Conservation (phyloP, 306 rosid genomes). For the Medicago lupulina region DNA sequence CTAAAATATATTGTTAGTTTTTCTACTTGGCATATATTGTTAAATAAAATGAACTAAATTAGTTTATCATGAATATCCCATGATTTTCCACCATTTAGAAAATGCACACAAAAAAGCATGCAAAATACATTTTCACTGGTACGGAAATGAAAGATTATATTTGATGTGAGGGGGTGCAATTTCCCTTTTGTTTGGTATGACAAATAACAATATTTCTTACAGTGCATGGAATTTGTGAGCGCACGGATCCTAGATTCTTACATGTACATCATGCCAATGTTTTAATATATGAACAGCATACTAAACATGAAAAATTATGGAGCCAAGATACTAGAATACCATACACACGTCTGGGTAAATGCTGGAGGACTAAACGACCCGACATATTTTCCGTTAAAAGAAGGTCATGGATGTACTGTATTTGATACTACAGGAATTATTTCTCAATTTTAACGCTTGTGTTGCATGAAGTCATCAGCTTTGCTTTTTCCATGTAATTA, state of each 20-base stretch:
- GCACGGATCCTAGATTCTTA: slow-evolving; percentile 18
- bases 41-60: background rate
- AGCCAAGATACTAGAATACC: slow-evolving; percentile 22
- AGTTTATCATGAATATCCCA: slow-evolving; percentile 25
- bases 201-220: background rate
- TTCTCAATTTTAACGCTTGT: background rate
- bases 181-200: background rate
- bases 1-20: background rate
- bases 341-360: background rate
- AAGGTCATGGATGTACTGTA: background rate
- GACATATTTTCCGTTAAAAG: background rate
- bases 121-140: slow-evolving; percentile 15
- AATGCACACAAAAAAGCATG: slow-evolving; percentile 21
- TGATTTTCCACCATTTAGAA: background rate
- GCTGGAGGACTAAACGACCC: slow-evolving; percentile 10
- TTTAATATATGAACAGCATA: slow-evolving; percentile 29
- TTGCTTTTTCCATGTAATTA: slow-evolving; percentile 14
- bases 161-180: background rate
- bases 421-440: background rate
- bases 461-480: background rate
- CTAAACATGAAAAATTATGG: slow-evolving; percentile 18
- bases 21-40: background rate
- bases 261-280: background rate
- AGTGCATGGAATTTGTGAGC: background rate
- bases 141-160: slow-evolving; percentile 2